Conservation (phyloP, 139 green algal species). For the Yamagishiella unicocca region DNA sequence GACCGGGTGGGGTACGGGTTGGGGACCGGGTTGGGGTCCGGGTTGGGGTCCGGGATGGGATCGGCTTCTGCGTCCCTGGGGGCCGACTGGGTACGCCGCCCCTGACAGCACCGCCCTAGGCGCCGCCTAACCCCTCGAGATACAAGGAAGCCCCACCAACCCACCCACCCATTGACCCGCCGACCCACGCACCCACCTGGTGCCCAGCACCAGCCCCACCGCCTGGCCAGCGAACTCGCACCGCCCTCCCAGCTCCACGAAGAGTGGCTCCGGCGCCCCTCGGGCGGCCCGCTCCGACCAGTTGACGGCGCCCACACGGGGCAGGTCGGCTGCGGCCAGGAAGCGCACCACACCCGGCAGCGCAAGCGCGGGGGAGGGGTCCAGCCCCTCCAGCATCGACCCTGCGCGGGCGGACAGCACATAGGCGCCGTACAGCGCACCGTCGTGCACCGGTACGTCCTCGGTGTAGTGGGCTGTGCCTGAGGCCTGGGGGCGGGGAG, state of each 20-base stretch:
- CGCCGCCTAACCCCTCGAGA: too few relatives aligned
- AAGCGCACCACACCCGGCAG: slow-evolving; percentile 62
- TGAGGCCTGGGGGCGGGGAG: slow-evolving; percentile 55
- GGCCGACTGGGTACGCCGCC: too few relatives aligned
- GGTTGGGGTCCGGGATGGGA: too few relatives aligned
- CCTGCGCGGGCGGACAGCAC: slow-evolving; percentile 59
- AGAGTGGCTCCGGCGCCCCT: slow-evolving; percentile 28
- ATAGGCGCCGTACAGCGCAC: slow-evolving; percentile 63
- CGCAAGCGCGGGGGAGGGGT: slow-evolving; percentile 34
- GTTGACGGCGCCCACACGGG: neutral
- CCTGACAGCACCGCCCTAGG: too few relatives aligned
- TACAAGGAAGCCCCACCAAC: too few relatives aligned
- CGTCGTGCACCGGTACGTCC: slow-evolving; percentile 56
- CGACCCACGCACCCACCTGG: neutral
- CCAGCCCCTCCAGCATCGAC: slow-evolving; percentile 53
- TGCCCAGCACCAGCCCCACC: neutral
- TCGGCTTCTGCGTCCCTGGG: too few relatives aligned
- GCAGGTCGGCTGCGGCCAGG: slow-evolving; percentile 60
- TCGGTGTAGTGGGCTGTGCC: slow-evolving; percentile 75
- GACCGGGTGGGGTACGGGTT: too few relatives aligned
- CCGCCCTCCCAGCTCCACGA: neutral
- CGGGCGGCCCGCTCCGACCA: neutral
- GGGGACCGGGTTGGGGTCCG: too few relatives aligned
- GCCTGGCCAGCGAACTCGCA: slow-evolving; percentile 1
- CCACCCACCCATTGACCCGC: too few relatives aligned